Conservation (phyloP, 257 asterid species). For the Nicotiana tomentosiformis region DNA sequence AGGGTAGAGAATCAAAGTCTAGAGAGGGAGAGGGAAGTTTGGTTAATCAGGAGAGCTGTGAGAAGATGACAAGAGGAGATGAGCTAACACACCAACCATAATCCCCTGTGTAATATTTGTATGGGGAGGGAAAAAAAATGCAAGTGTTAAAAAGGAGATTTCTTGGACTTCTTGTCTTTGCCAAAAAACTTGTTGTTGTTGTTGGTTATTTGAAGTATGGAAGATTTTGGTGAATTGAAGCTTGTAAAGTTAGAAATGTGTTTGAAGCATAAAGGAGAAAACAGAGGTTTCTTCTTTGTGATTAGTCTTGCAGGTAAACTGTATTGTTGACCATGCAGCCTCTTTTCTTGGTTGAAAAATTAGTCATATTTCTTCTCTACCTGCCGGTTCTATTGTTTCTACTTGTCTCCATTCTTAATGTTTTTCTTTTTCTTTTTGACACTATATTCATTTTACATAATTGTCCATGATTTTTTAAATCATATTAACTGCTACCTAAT, state of each 20-base stretch:
- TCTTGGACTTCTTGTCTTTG: not conserved
- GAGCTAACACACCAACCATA: conserved; percentile 72
- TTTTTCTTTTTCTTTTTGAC: not conserved
- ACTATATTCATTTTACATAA: not conserved
- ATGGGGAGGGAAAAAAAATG: conserved; percentile 14
- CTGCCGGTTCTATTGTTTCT: conserved; percentile 14
- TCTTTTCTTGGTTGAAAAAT: conserved; percentile 24
- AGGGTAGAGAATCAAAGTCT: conserved; percentile 10
- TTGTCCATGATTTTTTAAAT: not conserved
- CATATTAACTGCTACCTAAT: not conserved
- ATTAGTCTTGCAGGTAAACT: conserved; percentile 60
- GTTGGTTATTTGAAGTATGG: conserved; percentile 14
- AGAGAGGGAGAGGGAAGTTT: conserved; percentile 13
- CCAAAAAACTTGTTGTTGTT: conserved; percentile 19
- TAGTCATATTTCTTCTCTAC: conserved; percentile 15
- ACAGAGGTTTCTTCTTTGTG: conserved; percentile 20
- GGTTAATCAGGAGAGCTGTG: not conserved
- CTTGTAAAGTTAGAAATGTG: not conserved
- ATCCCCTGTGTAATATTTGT: conserved; percentile 28
- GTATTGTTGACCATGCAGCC: conserved; percentile 59
- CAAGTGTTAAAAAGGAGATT: not conserved
- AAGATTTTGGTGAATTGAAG: conserved; percentile 7
- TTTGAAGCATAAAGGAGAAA: conserved; percentile 13
- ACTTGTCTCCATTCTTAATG: not conserved
- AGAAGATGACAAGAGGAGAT: conserved; percentile 28